phyloP scores from a whole-genome alignment of 1,139 yeast species.

The Suhomyces taliae region DNA sequence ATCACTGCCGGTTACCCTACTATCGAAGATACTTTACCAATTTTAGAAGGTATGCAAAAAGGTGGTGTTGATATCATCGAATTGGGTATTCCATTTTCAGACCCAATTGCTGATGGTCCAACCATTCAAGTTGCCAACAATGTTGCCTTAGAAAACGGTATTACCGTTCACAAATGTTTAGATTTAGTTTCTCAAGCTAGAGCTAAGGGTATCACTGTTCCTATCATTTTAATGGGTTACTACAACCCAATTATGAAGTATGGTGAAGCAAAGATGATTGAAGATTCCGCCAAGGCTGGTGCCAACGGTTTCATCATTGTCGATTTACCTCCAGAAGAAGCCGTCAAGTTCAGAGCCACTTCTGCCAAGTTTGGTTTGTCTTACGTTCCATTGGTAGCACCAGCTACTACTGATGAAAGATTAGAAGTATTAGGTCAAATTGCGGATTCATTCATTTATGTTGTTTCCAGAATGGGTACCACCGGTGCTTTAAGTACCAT shows the following conservation, averaged over 20 bases:
- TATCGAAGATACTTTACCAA: constrained; percentile 81
- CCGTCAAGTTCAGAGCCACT: constrained; percentile 74
- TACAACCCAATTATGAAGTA: constrained; percentile 89
- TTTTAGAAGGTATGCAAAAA: constrained; percentile 82
- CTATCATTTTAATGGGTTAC: constrained; percentile 94
- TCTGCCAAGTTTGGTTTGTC: constrained; percentile 72
- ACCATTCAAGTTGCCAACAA: constrained; percentile 88
- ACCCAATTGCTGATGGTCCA: constrained; percentile 98
- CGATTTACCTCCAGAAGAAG: constrained; percentile 98
- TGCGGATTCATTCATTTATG: constrained; percentile 94
- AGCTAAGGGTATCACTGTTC: constrained; percentile 78
- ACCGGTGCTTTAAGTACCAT: constrained; percentile 83
- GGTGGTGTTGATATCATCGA: constrained; percentile 97
- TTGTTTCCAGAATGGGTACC: constrained; percentile 96
- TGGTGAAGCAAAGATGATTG: constrained; percentile 82
- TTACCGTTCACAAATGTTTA: constrained; percentile 66
- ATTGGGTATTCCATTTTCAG: constrained; percentile 96
- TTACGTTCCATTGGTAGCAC: constrained; percentile 92
- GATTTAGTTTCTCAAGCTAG: constrained; percentile 77
- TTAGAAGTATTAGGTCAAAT: constrained; percentile 73
- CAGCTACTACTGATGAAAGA: constrained; percentile 91
- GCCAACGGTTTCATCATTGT: constrained; percentile 94
- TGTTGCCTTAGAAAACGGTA: constrained; percentile 76
- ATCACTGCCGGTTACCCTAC: constrained; percentile 95
- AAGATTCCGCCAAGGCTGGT: constrained; percentile 80